Base-by-base conservation (phyloP, 1,284 basidiomycete genomes). In the Boletellus deceptivus region DNA sequence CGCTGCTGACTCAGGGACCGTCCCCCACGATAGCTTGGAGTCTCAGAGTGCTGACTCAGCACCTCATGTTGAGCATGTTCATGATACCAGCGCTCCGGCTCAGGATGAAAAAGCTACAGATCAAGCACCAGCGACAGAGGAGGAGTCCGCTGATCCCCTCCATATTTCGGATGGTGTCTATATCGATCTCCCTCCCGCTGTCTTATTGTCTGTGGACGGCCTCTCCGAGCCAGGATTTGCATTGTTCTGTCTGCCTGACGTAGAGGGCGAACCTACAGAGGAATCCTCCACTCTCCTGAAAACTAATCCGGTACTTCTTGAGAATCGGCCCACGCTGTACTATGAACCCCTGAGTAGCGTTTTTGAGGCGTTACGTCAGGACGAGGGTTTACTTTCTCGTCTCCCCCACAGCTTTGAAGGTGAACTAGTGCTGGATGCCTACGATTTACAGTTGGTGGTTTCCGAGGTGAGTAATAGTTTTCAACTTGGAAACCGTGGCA, bases 141-240 rank as follows among this genome's bases (percentile, higher is more conserved):
- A 53, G 40, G 55, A 54, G 29, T 35, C 44, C 7, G 54, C 51
- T 29, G 79, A 86, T 65, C 81, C 82, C 8, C 80, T 83, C 60
- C 82, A 84, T 64, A 82, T 84, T 43, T 83, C 81, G 10, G 86
- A 86, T 56, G 85, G 78, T 25, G 79, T 85, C 42, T 84, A 82
- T 61, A 85, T 86, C 49, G 86, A 89, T 52, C 83, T 84, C n/a
- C 86, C 86, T 42, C 86, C 86, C 16, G 72, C 83, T 20, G 82
- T 89, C 41, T 70, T 86, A 40, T 62, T 89, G 29, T 76, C 79
- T 17, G 59, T 87, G 18, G 56, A 64, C 49, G 67, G 72, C 46
- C 64, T 70, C 36, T 74, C 75, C 40, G 70, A 71, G 27, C 59
- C 71, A 34, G 70, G 75, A 36, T 74, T 75, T 57, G 77, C 72